phyloP scores from a whole-genome alignment of 306 rosid genomes.

The Carpinus viminea region DNA sequence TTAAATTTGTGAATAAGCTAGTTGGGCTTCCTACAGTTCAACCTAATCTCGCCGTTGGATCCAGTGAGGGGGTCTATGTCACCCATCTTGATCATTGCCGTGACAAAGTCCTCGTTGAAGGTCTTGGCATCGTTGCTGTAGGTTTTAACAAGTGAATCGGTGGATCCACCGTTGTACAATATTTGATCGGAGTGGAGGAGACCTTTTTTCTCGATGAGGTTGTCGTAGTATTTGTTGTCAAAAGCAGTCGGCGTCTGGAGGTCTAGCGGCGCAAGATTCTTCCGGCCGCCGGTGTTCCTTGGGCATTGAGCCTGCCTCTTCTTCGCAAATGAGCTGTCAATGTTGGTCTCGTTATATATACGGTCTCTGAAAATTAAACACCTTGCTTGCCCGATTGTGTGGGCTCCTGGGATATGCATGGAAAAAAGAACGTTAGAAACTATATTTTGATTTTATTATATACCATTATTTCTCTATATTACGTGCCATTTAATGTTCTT shows the following conservation, averaged over 20 bases:
- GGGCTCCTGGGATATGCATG: no score
- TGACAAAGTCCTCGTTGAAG: conserved; percentile 53
- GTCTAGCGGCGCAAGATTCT: conserved; percentile 55
- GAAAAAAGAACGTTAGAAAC: no score
- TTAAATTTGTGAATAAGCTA: no score
- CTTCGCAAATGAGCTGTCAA: conserved; percentile 57
- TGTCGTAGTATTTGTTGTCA: conserved; percentile 63
- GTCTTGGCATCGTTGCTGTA: conserved; percentile 35
- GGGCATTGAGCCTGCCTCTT: conserved; percentile 52
- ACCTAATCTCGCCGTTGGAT: conserved; percentile 71
- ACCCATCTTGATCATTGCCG: conserved; percentile 83
- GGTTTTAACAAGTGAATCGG: conserved; percentile 56
- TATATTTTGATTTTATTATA: no score
- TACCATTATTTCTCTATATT: no score
- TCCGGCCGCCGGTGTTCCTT: conserved; percentile 43
- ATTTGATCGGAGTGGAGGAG: conserved; percentile 76
- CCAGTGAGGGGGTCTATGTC: conserved; percentile 67
- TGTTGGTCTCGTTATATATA: conserved; percentile 57
- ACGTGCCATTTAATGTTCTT: no score
- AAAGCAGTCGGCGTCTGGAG: conserved; percentile 47
- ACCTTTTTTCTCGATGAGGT: conserved; percentile 59
- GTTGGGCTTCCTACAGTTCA: conserved; percentile 50
- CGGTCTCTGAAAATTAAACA: conserved; percentile 54
- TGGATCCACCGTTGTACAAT: conserved; percentile 65
- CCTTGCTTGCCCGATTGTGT: conserved; percentile 71